A percentile compares a stretch with the other conserved stretches of the same genome.
These are phyloP conservation scores for Wickerhamomyces xylosicus DNA, from an alignment of 805 yeast species.

Conservation along the genomic window DNA sequence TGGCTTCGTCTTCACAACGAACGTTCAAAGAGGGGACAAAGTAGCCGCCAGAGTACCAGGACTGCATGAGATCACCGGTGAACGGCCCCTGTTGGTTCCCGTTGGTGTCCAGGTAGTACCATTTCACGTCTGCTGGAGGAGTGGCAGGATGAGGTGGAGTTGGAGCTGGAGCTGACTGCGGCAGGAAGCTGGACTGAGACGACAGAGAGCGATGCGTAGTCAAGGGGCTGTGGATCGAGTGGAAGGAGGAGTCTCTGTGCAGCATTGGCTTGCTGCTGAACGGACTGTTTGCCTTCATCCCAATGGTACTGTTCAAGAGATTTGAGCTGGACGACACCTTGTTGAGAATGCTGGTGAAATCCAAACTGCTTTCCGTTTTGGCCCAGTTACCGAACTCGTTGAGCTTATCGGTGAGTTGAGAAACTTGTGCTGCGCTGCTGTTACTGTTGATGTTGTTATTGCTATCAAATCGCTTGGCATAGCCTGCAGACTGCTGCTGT, in stretches of 20 bases:
- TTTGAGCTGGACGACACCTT: conserved; percentile 9
- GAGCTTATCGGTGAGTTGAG: conserved; percentile 9
- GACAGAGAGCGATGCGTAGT: conserved; percentile 5
- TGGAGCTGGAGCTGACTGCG: neutral
- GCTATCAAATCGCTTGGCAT: conserved; percentile 1
- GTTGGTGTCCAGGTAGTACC: conserved; percentile 67
- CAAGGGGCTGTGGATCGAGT: conserved; percentile 3
- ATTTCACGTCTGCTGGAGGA: conserved; percentile 31
- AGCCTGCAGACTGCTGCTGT: neutral
- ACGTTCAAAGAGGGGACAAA: conserved; percentile 43
- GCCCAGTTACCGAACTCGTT: conserved; percentile 15
- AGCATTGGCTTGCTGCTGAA: conserved; percentile 5
- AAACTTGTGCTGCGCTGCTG: conserved; percentile 7
- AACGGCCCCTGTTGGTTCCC: conserved; percentile 80
- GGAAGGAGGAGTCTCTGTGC: neutral
- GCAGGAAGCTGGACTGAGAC: conserved; percentile 7
- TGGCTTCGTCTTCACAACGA: conserved; percentile 45
- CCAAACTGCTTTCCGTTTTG: conserved; percentile 12
- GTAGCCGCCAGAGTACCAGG: conserved; percentile 59
- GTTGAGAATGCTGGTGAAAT: conserved; percentile 14
- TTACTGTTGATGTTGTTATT: conserved; percentile 1
- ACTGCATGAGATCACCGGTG: conserved; percentile 62
- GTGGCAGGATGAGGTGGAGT: conserved; percentile 14
- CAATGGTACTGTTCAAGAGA: conserved; percentile 8
- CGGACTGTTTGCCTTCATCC: conserved; percentile 1